A percentile compares a stretch with the other conserved stretches of the same genome.
Evolutionary conservation across 768 basidiomycete genomes (phyloP).

Genomic region (Suillus subluteus): DNA sequence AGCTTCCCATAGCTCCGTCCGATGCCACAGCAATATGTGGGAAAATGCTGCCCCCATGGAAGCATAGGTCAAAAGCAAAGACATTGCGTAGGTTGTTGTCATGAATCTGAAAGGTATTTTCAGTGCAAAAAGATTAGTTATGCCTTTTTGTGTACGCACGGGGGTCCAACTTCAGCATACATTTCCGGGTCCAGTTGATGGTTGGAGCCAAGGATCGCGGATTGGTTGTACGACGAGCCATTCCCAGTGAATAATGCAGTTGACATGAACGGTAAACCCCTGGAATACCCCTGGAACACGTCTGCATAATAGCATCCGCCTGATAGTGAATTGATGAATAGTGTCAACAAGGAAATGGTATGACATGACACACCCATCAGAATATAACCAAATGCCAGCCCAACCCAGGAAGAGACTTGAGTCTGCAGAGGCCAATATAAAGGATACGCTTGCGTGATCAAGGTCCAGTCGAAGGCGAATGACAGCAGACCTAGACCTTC

Average conservation of each 20-base stretch:
- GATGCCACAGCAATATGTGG: conserved; percentile 55
- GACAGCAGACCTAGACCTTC: conserved; percentile 54
- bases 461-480: conserved; percentile 53
- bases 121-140: conserved; percentile 7
- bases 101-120: conserved; percentile 17
- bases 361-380: conserved; percentile 36
- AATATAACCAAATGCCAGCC: conserved; percentile 24
- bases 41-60: conserved; percentile 40
- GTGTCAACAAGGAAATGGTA: background rate
- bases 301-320: conserved; percentile 39
- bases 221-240: conserved; percentile 19
- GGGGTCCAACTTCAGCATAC: conserved; percentile 17
- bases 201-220: conserved; percentile 17
- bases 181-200: conserved; percentile 16
- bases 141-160: conserved; percentile 12
- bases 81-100: conserved; percentile 22
- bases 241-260: conserved; percentile 43
- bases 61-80: conserved; percentile 16
- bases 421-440: conserved; percentile 61
- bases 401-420: conserved; percentile 30
- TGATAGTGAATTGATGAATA: background rate
- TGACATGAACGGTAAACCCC: conserved; percentile 50
- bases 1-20: conserved; percentile 42
- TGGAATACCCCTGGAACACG: conserved; percentile 43
- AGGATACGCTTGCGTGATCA: conserved; percentile 58